These are phyloP conservation scores for Smittium culicis DNA, from an alignment of 371 early-diverging fungal species.

Conservation along the genomic window DNA sequence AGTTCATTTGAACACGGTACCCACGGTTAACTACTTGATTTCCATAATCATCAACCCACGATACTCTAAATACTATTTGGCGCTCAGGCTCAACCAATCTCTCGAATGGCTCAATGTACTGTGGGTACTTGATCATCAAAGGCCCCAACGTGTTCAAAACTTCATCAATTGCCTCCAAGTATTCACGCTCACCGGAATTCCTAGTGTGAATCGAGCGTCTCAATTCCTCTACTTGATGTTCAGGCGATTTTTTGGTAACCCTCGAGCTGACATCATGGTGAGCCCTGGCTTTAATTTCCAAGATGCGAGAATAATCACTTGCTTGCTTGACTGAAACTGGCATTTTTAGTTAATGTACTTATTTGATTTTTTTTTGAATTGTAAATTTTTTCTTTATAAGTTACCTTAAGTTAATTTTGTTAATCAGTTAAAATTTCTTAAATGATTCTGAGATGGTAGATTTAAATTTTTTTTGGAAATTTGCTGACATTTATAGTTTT, in stretches of 20 bases:
- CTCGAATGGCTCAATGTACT: slow-evolving; percentile 30
- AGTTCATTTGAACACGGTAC: slow-evolving; percentile 36
- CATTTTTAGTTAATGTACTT: no score
- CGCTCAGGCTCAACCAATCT: slow-evolving; percentile 34
- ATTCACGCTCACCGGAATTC: slow-evolving; percentile 28
- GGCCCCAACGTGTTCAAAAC: slow-evolving; percentile 29
- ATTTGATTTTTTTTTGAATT: no score
- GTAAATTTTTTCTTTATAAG: no score
- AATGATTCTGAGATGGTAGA: no score
- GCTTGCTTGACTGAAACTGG: background rate
- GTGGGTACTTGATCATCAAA: slow-evolving; percentile 25
- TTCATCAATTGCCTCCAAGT: slow-evolving; percentile 28
- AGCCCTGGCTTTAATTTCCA: background rate
- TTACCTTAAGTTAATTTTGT: no score
- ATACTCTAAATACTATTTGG: slow-evolving; percentile 32
- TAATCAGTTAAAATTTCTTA: no score
- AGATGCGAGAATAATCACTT: background rate
- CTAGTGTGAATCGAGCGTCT: slow-evolving; percentile 15
- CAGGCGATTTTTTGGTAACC: background rate
- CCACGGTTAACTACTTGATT: slow-evolving; percentile 34
- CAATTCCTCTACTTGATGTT: slow-evolving; percentile 3
- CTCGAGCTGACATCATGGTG: background rate
- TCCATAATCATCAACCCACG: slow-evolving; percentile 34
- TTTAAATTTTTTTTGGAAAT: no score
- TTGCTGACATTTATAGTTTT: no score